Conservation (phyloP, 768 basidiomycete species). For the Russula lepida region DNA sequence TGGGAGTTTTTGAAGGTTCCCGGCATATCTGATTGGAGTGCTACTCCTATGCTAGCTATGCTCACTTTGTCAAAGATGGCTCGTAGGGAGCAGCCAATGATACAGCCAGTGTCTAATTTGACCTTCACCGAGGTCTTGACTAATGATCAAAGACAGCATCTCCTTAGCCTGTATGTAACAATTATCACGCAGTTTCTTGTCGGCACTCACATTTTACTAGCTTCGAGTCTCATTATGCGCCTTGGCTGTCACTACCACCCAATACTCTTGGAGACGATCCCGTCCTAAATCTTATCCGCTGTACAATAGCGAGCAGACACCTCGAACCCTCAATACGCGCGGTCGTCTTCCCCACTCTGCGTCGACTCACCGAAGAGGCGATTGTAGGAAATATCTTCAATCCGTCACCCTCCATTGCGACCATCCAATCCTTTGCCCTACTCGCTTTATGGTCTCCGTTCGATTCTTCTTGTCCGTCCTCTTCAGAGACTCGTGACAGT, state of each 20-base stretch:
- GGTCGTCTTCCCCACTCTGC: constrained; percentile 33
- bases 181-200: background rate
- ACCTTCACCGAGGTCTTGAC: constrained; percentile 13
- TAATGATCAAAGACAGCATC: constrained; percentile 8
- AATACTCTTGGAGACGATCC: constrained; percentile 27
- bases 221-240: constrained; percentile 37
- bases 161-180: constrained; percentile 13
- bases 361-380: constrained; percentile 34
- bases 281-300: constrained; percentile 38
- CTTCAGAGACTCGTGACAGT: constrained; percentile 31
- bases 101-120: constrained; percentile 21
- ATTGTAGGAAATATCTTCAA: constrained; percentile 35
- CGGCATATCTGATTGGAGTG: constrained; percentile 37
- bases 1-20: constrained; percentile 34
- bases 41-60: constrained; percentile 40
- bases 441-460: constrained; percentile 40
- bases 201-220: constrained; percentile 22
- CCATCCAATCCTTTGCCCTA: constrained; percentile 35
- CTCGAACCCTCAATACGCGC: constrained; percentile 31
- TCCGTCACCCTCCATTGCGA: constrained; percentile 35
- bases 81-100: constrained; percentile 23
- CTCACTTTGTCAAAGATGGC: constrained; percentile 31
- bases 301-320: constrained; percentile 40
- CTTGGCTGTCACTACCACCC: constrained; percentile 37
- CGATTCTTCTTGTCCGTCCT: constrained; percentile 24